Evolutionary conservation across 1,139 yeast genomes (phyloP), one percentile per base, ranked within the genome.

Genomic region (Saccharomyces uvarum): DNA sequence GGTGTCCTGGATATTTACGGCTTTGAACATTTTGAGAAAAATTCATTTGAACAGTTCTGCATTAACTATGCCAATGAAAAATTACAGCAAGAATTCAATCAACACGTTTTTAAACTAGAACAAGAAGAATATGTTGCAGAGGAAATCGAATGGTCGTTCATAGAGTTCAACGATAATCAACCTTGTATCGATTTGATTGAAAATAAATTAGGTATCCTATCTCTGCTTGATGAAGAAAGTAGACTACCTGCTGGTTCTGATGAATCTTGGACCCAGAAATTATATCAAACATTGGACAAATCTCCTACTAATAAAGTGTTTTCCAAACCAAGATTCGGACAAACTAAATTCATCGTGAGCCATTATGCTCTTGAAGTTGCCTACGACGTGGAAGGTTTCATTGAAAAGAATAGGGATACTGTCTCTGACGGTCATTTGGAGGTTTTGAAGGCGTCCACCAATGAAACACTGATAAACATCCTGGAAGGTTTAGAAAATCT

Each of bases 1-100:
- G 99, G 99, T 71, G 99, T 95, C 28, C 78, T 95, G 67, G 99
- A 95, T 84, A 95, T 95, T 65, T 91, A 91, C 70, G 99, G 99
- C 48, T 93, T 93, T 70, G 99, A 93, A 72, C 98, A 91, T 74
- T 93, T 93, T 70, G 93, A 90, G 65, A 84, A 80, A 66, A 93
- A 93, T 72, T 90, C 98, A 7, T 93, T 93, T 66, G 99, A 93
- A 74, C 99, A 93, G 71, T 93, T 93, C 73, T 93, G 99, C 75
- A 93, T 93, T 73, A 93, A 93, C 71, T 93, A 93, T 71, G 98
- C 99, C 53, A 93, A 93, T 72, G 99, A 93, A 75, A 93, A 93
- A 74, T 78, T 93, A 64, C 99, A 93, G 73, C 99, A 93, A 74
- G 98, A 93, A 70, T 93, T 93, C 72, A 93, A 93, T 68, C 98